Conservation (phyloP, 352 stramenopile genomes). For the Stramenopiles sp. region DNA sequence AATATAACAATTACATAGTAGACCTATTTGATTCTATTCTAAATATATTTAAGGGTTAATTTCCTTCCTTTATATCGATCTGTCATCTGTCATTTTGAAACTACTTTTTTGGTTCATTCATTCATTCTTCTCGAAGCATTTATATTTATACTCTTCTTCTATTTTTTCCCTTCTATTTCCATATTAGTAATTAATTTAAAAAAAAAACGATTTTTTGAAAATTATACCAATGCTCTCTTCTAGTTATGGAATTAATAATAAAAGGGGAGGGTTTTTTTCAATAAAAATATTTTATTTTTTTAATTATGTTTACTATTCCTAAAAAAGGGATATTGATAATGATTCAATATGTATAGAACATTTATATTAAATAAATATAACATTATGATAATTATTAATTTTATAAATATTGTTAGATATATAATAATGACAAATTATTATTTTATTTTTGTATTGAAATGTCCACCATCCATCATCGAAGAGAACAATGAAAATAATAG, state of each 20-base stretch:
- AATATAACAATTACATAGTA: too few species aligned
- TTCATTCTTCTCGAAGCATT: too few species aligned
- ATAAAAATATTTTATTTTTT: not conserved
- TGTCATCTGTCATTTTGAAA: too few species aligned
- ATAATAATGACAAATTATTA: constrained; percentile 8
- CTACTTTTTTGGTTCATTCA: too few species aligned
- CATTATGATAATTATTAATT: not conserved
- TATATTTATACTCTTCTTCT: too few species aligned
- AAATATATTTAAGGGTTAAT: too few species aligned
- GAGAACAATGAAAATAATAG: not conserved
- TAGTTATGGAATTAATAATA: not conserved
- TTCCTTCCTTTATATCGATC: too few species aligned
- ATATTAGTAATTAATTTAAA: too few species aligned
- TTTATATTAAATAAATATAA: not conserved
- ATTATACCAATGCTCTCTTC: not conserved
- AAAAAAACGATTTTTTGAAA: too few species aligned
- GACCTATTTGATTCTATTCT: too few species aligned
- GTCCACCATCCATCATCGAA: not conserved
- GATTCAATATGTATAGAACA: not conserved
- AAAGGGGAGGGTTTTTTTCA: not conserved
- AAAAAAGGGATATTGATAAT: not conserved
- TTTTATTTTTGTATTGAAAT: not conserved
- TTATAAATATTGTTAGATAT: not conserved
- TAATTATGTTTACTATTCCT: not conserved
- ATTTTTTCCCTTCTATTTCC: too few species aligned